phyloP scores from a whole-genome alignment of 2,329 filamentous ascomycete species.

The Trichophyton mentagrophytes region DNA sequence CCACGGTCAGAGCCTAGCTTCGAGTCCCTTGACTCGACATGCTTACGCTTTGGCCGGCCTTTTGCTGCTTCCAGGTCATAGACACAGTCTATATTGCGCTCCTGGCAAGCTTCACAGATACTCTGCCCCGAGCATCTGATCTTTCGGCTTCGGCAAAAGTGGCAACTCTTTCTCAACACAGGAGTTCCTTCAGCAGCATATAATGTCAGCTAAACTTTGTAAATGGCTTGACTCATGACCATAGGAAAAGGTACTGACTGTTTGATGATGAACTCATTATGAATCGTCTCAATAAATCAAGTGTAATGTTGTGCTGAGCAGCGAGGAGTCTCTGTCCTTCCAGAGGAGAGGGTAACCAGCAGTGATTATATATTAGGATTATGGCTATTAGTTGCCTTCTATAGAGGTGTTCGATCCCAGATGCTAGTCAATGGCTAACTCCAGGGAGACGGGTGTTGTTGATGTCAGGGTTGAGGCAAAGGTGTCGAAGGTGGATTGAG shows the following conservation, averaged over 20 bases:
- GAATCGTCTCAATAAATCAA: background rate
- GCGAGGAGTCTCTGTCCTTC: background rate
- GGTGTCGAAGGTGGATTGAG: background rate
- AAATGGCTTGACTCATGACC: background rate
- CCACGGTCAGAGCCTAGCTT: background rate
- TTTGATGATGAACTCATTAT: constrained; percentile 6
- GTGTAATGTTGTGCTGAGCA: background rate
- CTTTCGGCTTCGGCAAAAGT: constrained; percentile 10
- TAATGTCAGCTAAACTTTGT: background rate
- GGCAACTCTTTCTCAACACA: constrained; percentile 8
- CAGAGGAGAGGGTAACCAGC: background rate
- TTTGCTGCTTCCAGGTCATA: constrained; percentile 9
- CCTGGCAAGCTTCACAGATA: constrained; percentile 9
- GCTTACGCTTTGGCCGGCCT: constrained; percentile 9
- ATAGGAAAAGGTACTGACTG: background rate
- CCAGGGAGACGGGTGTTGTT: background rate
- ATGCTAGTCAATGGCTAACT: constrained; percentile 1
- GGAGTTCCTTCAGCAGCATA: background rate
- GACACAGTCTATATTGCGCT: constrained; percentile 9
- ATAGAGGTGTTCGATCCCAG: background rate
- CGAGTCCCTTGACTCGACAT: constrained; percentile 3
- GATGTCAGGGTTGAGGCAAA: background rate
- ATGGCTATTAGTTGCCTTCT: background rate
- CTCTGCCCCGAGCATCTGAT: constrained; percentile 8
- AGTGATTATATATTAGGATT: constrained; percentile 1